Conservation (phyloP, 495 filamentous ascomycete genomes). For the Aspergillus avenaceus region DNA sequence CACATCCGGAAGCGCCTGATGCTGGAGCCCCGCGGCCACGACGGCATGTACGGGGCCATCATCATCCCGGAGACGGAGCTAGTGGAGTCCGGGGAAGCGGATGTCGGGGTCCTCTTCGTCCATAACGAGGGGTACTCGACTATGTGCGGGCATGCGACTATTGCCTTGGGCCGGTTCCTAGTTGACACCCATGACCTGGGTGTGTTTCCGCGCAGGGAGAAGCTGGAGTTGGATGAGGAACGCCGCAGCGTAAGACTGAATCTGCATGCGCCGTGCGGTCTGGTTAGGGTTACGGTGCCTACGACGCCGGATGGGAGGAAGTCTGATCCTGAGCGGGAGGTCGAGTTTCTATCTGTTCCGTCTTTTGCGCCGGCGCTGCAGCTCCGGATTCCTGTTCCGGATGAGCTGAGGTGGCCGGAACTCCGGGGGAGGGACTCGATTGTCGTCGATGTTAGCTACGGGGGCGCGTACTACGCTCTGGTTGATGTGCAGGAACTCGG, state of each 20-base stretch:
- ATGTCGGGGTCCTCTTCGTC: slow-evolving; percentile 47
- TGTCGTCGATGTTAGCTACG: slow-evolving; percentile 19
- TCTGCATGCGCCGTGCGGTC: background rate
- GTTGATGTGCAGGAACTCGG: slow-evolving; percentile 18
- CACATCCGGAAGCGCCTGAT: slow-evolving; percentile 24
- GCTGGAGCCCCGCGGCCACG: slow-evolving; percentile 32
- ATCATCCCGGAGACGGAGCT: slow-evolving; percentile 25
- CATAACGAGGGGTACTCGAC: slow-evolving; percentile 75
- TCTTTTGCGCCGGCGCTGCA: slow-evolving; percentile 16
- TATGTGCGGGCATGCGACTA: slow-evolving; percentile 58
- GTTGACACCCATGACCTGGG: slow-evolving; percentile 21
- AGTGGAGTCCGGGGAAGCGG: slow-evolving; percentile 33
- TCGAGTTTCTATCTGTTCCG: slow-evolving; percentile 23
- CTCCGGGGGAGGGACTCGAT: slow-evolving; percentile 10
- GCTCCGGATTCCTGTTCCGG: slow-evolving; percentile 15
- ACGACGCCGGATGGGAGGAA: slow-evolving; percentile 8
- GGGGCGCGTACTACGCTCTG: slow-evolving; percentile 24
- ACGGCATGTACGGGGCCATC: slow-evolving; percentile 33
- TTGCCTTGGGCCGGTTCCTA: slow-evolving; percentile 31
- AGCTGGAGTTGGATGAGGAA: slow-evolving; percentile 6
- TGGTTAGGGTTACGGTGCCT: slow-evolving; percentile 8
- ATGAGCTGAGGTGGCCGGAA: slow-evolving; percentile 19
- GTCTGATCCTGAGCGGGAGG: slow-evolving; percentile 16
- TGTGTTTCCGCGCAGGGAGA: slow-evolving; percentile 19
- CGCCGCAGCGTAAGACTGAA: background rate